Percentiles rank a stretch among this genome's conserved stretches.
Evolutionary conservation across 768 basidiomycete species (phyloP).

Genomic region (Agrocybe praecox): DNA sequence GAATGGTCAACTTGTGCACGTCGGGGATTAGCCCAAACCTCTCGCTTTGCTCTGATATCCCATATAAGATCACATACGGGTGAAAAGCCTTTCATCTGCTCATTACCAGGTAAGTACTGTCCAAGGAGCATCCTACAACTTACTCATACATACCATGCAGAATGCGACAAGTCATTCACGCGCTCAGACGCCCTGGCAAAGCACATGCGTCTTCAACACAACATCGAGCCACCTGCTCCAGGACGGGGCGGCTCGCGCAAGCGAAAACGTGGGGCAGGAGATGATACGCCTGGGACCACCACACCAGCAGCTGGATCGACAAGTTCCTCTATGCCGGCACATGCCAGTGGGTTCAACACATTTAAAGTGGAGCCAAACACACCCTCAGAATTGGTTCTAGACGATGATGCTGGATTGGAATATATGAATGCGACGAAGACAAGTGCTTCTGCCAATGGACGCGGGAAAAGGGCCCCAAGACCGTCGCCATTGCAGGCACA

Average conservation of each 20-base stretch:
- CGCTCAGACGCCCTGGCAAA: slow-evolving; percentile 93
- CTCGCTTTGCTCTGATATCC: slow-evolving; percentile 87
- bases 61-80: slow-evolving; percentile 93
- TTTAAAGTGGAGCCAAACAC: slow-evolving; percentile 64
- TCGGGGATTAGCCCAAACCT: slow-evolving; percentile 82
- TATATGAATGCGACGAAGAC: slow-evolving; percentile 7
- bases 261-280: slow-evolving; percentile 61
- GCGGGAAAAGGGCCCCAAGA: slow-evolving; percentile 13
- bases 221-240: slow-evolving; percentile 72
- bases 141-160: slow-evolving; percentile 36
- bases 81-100: slow-evolving; percentile 90
- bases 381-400: slow-evolving; percentile 37
- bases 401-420: slow-evolving; percentile 25
- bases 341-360: slow-evolving; percentile 48
- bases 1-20: slow-evolving; percentile 87
- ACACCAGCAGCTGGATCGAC: slow-evolving; percentile 21
- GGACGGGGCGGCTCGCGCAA: slow-evolving; percentile 71
- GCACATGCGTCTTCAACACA: slow-evolving; percentile 89
- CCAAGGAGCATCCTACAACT: not conserved
- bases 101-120: slow-evolving; percentile 64
- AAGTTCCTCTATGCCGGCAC: slow-evolving; percentile 24
- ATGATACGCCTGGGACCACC: slow-evolving; percentile 25
- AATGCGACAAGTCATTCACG: slow-evolving; percentile 95
- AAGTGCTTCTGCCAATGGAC: slow-evolving; percentile 18
- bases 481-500: slow-evolving; percentile 17